These are phyloP conservation scores for Hemisphaericaspora lyxosophila DNA, from an alignment of 1,139 yeast genomes.

Conservation along the genomic window DNA sequence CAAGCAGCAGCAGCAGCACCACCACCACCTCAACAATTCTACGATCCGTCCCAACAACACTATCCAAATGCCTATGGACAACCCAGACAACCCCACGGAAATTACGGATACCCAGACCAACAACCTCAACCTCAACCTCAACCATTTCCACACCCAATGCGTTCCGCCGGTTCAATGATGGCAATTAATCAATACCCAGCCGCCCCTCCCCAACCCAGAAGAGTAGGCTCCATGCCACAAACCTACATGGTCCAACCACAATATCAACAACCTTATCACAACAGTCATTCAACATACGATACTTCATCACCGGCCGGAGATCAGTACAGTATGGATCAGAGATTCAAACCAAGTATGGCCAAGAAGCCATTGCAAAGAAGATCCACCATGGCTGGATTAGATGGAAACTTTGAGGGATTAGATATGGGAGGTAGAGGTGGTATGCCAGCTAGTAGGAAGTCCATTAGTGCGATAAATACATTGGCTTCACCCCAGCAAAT, in stretches of 20 bases:
- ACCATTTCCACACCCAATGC: constrained; percentile 28
- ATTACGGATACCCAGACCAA: constrained; percentile 22
- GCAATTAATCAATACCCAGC: constrained; percentile 7
- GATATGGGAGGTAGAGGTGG: constrained; percentile 55
- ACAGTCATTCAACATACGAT: neutral
- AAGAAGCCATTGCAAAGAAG: constrained; percentile 19
- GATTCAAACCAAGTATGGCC: constrained; percentile 27
- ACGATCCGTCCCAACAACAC: constrained; percentile 5
- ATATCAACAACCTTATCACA: constrained; percentile 5
- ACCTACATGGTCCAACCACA: constrained; percentile 9
- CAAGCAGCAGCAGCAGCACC: constrained; percentile 9
- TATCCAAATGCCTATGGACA: constrained; percentile 11
- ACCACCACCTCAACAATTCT: constrained; percentile 13
- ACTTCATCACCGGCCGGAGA: constrained; percentile 4
- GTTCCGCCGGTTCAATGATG: constrained; percentile 13
- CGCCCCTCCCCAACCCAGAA: constrained; percentile 7
- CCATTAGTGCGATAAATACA: constrained; percentile 12
- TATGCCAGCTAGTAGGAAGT: constrained; percentile 36
- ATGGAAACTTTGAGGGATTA: constrained; percentile 34
- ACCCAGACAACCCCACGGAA: neutral
- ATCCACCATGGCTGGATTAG: constrained; percentile 39
- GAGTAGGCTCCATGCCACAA: constrained; percentile 13
- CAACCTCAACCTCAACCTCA: constrained; percentile 36
- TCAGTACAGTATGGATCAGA: constrained; percentile 18
- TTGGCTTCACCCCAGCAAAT: neutral